Base-by-base conservation (phyloP, 768 basidiomycete species). In the Floccularia luteovirens region DNA sequence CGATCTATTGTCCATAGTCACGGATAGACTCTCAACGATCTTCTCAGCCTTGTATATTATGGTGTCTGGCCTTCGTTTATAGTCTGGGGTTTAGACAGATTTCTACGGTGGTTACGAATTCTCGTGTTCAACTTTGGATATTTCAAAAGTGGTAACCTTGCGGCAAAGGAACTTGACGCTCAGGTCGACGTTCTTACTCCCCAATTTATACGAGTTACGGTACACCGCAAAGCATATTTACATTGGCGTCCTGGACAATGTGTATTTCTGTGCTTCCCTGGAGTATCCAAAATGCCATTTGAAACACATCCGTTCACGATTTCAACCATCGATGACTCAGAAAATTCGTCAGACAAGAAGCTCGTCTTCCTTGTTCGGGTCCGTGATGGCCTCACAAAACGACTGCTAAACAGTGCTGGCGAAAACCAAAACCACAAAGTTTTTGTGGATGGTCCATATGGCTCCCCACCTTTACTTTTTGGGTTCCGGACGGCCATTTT, bases 241-340 rank as follows among this genome's bases (percentile, higher is more conserved):
- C 64, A 63, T 47, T 72, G 80, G 60, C 60, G 57, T 16, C 64
- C 79, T 0, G 79, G 79, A 5, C 79, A 81, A 54, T 63, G 66
- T 24, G 70, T 64, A 0, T 79, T 68, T 47, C 57, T 81, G 16
- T 64, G 60, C 7, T 57, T 79, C 47, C 75, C 76, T 3, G 48
- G 60, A 1, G 59, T 75, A 4, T 72, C 72, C 8, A 36, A 39
- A 0, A 51, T 64, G 20, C 69, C 71, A 4, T 64, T 71, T 22
- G 73, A 81, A 52, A 56, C 73, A 0, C 79, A 81, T 43, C 79
- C 79, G 1, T 81, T 82, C 55, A 77, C 79, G 0, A 79, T 81
- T 40, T 62, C 74, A 4, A 72, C 60, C n/a, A 50, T 68, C 5
- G 59, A 66, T 11, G 36, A 44, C n/a, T 38, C 38, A 12, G 21